These are phyloP conservation scores for Xylariomycetidae sp. DNA, from an alignment of 2,329 filamentous ascomycete genomes.

Conservation along the genomic window DNA sequence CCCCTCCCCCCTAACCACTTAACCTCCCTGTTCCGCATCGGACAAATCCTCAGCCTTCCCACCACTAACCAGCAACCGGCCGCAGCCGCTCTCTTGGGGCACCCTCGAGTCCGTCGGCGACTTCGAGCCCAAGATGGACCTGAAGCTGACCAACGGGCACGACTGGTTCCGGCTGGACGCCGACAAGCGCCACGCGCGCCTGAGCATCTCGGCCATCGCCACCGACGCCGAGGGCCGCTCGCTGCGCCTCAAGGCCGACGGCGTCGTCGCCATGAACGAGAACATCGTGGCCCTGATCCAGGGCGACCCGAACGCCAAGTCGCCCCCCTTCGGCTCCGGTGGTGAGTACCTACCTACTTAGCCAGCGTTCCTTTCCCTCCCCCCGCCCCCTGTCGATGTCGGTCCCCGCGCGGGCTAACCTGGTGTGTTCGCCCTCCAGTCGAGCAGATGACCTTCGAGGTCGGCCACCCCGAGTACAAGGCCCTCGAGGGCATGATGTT, in stretches of 20 bases:
- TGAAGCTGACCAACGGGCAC: conserved; percentile 7
- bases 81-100: conserved; percentile 1
- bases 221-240: conserved; percentile 9
- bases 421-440: no score
- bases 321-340: conserved; percentile 1
- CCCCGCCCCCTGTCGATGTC: no score
- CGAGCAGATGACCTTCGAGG: conserved; percentile 4
- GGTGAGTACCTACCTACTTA: no score
- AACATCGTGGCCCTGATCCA: conserved; percentile 1
- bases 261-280: conserved; percentile 1
- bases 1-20: no score
- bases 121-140: conserved; percentile 11
- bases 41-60: no score
- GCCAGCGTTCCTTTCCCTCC: no score
- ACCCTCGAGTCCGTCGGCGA: conserved; percentile 8
- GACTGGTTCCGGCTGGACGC: conserved; percentile 9
- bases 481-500: conserved; percentile 8
- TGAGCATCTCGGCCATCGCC: conserved; percentile 2
- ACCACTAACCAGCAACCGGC: no score
- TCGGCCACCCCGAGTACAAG: conserved; percentile 7
- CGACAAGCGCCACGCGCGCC: conserved; percentile 6
- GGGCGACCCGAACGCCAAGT: conserved; percentile 1
- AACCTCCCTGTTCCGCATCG: no score
- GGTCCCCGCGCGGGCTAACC: no score
- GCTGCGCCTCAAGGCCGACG: conserved; percentile 2